Evolutionary conservation across 2,329 filamentous ascomycete genomes (phyloP), one percentile per base, ranked within the genome.

Genomic region (Botrytis fragariae): DNA sequence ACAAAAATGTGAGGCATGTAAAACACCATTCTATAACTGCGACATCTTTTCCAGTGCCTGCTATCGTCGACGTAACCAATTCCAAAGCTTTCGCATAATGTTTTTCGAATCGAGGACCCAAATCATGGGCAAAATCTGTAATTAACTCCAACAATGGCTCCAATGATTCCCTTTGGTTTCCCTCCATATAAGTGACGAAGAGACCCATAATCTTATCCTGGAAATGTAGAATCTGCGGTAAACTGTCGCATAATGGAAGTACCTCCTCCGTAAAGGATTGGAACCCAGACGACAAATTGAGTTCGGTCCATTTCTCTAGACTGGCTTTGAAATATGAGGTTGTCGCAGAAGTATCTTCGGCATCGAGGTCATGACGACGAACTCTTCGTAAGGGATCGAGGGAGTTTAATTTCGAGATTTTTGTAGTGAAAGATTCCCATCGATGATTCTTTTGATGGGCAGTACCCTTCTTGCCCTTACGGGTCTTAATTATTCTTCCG

Each of bases 1-100:
- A 98, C 59, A 98, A 86, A 86, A 97, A 99, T 63, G 96, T 94
- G 72, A 99, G 86, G 78, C 93, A 95, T 20, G 92, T 94, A 83
- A 99, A 99, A 69, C 93, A 95, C 95, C 95, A 98, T 84, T 99
- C 96, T 69, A 98, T 93, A n/a, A 97, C 94, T 76, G 95, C 93
- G 39, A 93, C 91, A 79, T 93, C 92, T 73, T 92, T 87, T 71
- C 93, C 90, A 78, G 90, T 92, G 71, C 91, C 91, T 18, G 94
- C 95, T 76, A 98, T 88, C 25, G 90, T 88, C 25, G 90, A 89
- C 57, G 93, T 89, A 72, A 99, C 90, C 71, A 97, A 85, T 71
- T 86, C 88, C 73, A 99, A 89, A 39, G 92, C 90, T 69, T 88
- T 87, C 63, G 90, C 87, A 81, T 97, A 98, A 82, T 97, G 90